Evolutionary conservation across 2,329 filamentous ascomycete species (phyloP).

Genomic region (Lecanicillium sp.): DNA sequence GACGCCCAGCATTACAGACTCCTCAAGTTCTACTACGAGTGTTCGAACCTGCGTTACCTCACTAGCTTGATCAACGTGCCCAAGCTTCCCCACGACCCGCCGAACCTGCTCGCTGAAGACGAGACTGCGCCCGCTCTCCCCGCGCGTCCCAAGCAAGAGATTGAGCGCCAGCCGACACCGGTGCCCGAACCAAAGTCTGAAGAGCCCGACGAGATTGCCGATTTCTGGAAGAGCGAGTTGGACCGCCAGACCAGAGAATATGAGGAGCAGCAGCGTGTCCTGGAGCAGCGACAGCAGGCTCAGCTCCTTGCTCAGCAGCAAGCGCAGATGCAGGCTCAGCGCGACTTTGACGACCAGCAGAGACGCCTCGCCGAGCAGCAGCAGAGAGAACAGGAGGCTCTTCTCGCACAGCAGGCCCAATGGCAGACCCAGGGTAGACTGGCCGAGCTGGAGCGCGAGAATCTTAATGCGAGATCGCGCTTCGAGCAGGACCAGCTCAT

Average conservation of each 20-base stretch:
- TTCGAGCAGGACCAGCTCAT: conserved; percentile 97
- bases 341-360: conserved; percentile 96
- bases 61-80: conserved; percentile 95
- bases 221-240: conserved; percentile 96
- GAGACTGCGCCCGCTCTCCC: conserved; percentile 79
- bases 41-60: conserved; percentile 92
- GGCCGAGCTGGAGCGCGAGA: conserved; percentile 91
- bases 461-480: conserved; percentile 86
- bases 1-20: conserved; percentile 95
- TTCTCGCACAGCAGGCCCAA: conserved; percentile 81
- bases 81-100: conserved; percentile 89
- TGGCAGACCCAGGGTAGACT: conserved; percentile 95
- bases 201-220: conserved; percentile 90
- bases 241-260: conserved; percentile 90
- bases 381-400: conserved; percentile 80
- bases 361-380: conserved; percentile 82
- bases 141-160: conserved; percentile 70
- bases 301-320: conserved; percentile 77
- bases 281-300: conserved; percentile 81
- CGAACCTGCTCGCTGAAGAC: conserved; percentile 80
- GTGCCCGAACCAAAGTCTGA: conserved; percentile 61
- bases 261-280: conserved; percentile 82
- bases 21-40: conserved; percentile 98
- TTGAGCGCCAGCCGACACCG: conserved; percentile 62
- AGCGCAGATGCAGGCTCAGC: conserved; percentile 76